These are phyloP conservation scores for Graphiopsis chlorocephala DNA, from an alignment of 2,329 filamentous ascomycete genomes.

Conservation along the genomic window DNA sequence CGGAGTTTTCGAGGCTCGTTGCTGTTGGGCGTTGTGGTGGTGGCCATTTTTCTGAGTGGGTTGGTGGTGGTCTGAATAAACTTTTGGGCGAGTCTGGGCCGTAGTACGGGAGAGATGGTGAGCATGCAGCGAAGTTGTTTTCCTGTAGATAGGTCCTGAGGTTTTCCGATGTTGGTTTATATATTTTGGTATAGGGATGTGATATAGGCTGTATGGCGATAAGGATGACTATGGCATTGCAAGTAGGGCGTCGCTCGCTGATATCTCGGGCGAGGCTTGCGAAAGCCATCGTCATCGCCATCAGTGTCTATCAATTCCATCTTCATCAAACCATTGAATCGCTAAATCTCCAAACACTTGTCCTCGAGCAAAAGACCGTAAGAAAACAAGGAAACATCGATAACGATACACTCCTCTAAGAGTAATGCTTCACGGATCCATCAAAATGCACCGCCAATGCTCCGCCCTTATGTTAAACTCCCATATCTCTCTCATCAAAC, in stretches of 20 bases:
- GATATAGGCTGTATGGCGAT: not conserved
- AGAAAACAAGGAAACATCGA: no score
- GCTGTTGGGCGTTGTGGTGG: not conserved
- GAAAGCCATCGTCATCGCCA: not conserved
- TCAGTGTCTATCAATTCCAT: not conserved
- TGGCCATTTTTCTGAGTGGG: conserved; percentile 12
- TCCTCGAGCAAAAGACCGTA: no score
- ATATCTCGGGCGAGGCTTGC: not conserved
- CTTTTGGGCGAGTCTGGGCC: conserved; percentile 4
- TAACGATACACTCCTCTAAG: no score
- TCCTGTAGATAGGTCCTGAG: not conserved
- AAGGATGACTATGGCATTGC: not conserved
- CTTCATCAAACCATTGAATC: no score
- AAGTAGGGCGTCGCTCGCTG: conserved; percentile 3
- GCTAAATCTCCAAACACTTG: no score
- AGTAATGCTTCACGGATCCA: no score
- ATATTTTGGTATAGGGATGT: not conserved
- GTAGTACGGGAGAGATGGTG: not conserved
- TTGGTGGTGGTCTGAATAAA: not conserved
- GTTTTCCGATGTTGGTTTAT: not conserved
- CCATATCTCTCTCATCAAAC: not conserved
- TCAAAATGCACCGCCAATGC: not conserved
- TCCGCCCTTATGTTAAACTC: not conserved
- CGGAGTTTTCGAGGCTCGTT: conserved; percentile 35
- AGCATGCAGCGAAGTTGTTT: not conserved